These are phyloP conservation scores for Kurtzmaniella quercitrusa DNA, from an alignment of 1,139 yeast genomes.

Conservation along the genomic window DNA sequence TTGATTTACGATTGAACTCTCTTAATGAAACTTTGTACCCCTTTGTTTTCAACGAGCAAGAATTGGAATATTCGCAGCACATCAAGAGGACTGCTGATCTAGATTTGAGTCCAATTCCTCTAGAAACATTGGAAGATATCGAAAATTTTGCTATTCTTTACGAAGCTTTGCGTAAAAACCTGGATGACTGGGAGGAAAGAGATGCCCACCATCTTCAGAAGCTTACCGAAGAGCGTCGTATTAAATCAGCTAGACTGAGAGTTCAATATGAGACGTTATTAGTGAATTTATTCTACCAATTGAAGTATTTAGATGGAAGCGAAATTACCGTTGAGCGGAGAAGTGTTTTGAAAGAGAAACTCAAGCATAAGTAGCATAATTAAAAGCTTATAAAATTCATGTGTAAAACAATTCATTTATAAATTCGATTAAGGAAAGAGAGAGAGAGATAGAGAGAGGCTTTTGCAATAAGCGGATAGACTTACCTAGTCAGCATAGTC, in stretches of 20 bases:
- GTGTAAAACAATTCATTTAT: not conserved
- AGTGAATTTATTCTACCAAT: slow-evolving; percentile 30
- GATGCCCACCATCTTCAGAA: slow-evolving; percentile 25
- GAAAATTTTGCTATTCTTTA: slow-evolving; percentile 42
- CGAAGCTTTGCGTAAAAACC: slow-evolving; percentile 29
- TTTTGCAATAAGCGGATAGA: too few species aligned
- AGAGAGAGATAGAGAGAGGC: too few species aligned
- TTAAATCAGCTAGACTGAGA: slow-evolving; percentile 25
- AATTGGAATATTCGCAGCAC: slow-evolving; percentile 23
- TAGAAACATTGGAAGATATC: slow-evolving; percentile 44
- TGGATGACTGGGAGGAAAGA: slow-evolving; percentile 37
- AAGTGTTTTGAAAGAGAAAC: slow-evolving; percentile 13
- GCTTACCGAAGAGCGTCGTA: slow-evolving; percentile 17
- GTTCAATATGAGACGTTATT: slow-evolving; percentile 36
- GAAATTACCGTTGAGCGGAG: slow-evolving; percentile 21
- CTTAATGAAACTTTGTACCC: slow-evolving; percentile 48
- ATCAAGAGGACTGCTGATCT: slow-evolving; percentile 9
- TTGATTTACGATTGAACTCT: slow-evolving; percentile 53
- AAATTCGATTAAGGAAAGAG: not conserved
- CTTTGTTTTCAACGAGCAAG: slow-evolving; percentile 48
- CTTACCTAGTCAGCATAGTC: too few species aligned
- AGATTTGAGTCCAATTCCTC: slow-evolving; percentile 29
- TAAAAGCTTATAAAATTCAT: too few species aligned
- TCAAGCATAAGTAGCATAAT: not conserved
- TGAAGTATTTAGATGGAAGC: slow-evolving; percentile 41